Conservation (phyloP, 495 filamentous ascomycete genomes). For the Ramalina peruviana region DNA sequence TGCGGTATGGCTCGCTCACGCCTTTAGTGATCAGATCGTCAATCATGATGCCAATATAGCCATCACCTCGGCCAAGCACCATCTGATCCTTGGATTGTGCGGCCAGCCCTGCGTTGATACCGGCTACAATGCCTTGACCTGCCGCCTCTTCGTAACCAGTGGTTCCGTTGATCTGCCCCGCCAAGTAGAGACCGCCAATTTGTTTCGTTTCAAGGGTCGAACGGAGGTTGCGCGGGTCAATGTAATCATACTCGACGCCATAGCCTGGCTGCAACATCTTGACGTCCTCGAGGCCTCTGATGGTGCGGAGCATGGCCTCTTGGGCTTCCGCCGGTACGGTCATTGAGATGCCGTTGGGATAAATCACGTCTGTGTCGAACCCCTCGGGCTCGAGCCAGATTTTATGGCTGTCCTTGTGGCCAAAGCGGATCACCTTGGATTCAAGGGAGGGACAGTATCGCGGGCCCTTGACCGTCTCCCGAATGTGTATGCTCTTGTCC, state of each 20-base stretch:
- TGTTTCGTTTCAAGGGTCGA: slow-evolving; percentile 87
- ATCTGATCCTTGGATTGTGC: slow-evolving; percentile 49
- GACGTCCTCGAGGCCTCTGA: slow-evolving; percentile 76
- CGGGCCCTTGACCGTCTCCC: slow-evolving; percentile 87
- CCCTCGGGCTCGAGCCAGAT: slow-evolving; percentile 97
- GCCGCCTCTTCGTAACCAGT: slow-evolving; percentile 97
- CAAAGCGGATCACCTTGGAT: slow-evolving; percentile 84
- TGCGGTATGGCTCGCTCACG: slow-evolving; percentile 91
- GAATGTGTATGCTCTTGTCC: slow-evolving; percentile 86
- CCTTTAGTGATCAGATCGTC: slow-evolving; percentile 97
- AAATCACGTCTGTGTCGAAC: slow-evolving; percentile 79
- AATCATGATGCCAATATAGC: slow-evolving; percentile 97
- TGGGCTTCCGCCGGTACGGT: slow-evolving; percentile 82
- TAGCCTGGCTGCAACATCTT: slow-evolving; percentile 94
- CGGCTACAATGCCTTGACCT: slow-evolving; percentile 83
- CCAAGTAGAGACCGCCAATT: slow-evolving; percentile 79
- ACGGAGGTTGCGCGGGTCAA: slow-evolving; percentile 78
- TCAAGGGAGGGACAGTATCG: slow-evolving; percentile 93
- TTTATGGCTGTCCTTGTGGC: slow-evolving; percentile 61
- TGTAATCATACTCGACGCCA: slow-evolving; percentile 97
- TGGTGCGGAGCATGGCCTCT: slow-evolving; percentile 66
- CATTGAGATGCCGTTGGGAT: slow-evolving; percentile 96
- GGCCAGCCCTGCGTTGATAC: slow-evolving; percentile 79
- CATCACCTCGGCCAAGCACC: slow-evolving; percentile 66
- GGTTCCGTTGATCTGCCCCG: slow-evolving; percentile 96